Evolutionary conservation across 108 stramenopile species (phyloP).

Genomic region (Aurantiochytrium sp.): DNA sequence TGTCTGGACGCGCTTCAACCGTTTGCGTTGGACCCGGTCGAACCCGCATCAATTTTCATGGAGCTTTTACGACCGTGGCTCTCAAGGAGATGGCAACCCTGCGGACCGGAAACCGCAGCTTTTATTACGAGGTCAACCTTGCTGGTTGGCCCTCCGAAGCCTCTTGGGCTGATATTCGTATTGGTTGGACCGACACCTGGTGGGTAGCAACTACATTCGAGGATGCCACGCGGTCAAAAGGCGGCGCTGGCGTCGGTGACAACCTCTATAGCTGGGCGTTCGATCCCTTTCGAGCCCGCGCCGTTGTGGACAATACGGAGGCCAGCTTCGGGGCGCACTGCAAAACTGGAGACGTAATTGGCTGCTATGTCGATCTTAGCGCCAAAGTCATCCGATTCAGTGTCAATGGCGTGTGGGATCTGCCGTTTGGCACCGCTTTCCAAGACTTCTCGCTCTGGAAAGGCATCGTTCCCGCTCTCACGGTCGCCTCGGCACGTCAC

Average conservation of each 20-base stretch:
- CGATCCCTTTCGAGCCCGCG: not conserved
- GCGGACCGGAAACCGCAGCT: not conserved
- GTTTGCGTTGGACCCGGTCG: not conserved
- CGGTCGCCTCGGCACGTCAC: not conserved
- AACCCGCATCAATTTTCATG: not conserved
- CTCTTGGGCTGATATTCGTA: not conserved
- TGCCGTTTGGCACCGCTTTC: not conserved
- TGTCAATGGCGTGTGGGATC: not conserved
- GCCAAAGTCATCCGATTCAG: not conserved
- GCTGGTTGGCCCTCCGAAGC: not conserved
- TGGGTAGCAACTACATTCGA: not conserved
- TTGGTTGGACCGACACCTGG: not conserved
- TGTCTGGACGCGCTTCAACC: not conserved
- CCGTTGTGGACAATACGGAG: not conserved
- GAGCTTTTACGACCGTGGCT: not conserved
- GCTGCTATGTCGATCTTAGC: not conserved
- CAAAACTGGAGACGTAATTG: not conserved
- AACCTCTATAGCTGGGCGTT: conserved; percentile 4
- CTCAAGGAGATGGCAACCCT: not conserved
- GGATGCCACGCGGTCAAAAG: not conserved
- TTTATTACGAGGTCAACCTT: not conserved
- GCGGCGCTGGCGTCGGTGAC: not conserved
- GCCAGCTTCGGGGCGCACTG: not conserved
- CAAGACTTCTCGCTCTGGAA: not conserved
- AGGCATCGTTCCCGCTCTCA: not conserved